A percentile compares a stretch with the other conserved stretches of the same genome.
These are phyloP conservation scores for Blepharisma stoltei DNA, from an alignment of 73 alveolate species.

Conservation along the genomic window DNA sequence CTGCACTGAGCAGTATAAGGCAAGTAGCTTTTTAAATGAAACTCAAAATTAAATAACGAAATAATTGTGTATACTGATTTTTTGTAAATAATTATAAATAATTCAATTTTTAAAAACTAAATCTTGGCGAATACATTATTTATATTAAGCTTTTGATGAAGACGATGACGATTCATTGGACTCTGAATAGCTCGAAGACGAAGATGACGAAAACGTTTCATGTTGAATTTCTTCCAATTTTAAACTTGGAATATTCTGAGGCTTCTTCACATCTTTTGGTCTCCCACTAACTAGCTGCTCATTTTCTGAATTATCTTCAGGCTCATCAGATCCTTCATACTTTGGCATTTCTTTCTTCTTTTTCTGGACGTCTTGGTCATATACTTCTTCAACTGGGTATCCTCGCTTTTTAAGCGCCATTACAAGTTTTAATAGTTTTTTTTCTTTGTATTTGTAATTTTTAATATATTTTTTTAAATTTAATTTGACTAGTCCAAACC, in stretches of 20 bases:
- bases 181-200: no score
- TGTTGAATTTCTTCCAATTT: background rate
- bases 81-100: no score
- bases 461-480: background rate
- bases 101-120: no score
- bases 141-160: no score
- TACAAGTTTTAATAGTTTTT: background rate
- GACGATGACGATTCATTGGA: no score
- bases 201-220: no score
- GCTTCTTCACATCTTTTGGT: constrained; percentile 22
- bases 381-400: constrained; percentile 23
- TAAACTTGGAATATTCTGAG: constrained; percentile 3
- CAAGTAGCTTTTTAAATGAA: no score
- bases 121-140: no score
- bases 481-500: no score
- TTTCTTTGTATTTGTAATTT: constrained; percentile 1
- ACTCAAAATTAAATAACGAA: no score
- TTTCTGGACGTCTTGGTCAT: constrained; percentile 20
- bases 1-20: no score
- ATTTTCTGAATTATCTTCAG: constrained; percentile 19
- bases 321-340: constrained; percentile 2
- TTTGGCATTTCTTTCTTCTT: background rate
- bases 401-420: constrained; percentile 25
- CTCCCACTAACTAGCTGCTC: constrained; percentile 22
- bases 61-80: no score